Conservation (phyloP, 73 alveolate genomes). For the Stentor coeruleus region DNA sequence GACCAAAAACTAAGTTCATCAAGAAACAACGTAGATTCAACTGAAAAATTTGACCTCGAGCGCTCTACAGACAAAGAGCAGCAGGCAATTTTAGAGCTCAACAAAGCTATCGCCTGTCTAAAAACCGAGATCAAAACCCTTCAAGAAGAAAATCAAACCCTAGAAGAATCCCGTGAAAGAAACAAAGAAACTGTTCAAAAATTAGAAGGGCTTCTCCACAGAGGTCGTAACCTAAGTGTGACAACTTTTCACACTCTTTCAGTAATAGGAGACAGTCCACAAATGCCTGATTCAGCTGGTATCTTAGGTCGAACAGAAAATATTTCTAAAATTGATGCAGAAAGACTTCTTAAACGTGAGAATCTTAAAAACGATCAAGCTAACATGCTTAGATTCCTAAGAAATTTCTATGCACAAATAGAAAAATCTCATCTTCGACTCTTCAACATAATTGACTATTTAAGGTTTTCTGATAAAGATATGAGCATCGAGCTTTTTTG, state of each 20-base stretch:
- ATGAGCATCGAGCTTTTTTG: neutral
- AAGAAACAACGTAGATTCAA: neutral
- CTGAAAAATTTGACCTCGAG: no score
- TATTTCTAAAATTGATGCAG: neutral
- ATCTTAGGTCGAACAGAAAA: no score
- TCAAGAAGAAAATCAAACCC: neutral
- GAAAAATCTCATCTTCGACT: neutral
- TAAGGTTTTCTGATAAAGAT: neutral
- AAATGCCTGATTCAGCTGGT: neutral
- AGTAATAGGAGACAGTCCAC: neutral
- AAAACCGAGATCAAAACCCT: neutral
- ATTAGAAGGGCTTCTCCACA: neutral
- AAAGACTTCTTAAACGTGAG: neutral
- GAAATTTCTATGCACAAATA: neutral
- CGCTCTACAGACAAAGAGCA: neutral
- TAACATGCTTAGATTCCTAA: neutral
- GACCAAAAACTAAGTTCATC: neutral
- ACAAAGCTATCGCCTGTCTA: neutral
- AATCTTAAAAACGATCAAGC: neutral
- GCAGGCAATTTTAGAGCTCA: neutral
- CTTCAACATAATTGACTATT: neutral
- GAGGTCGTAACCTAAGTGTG: no score
- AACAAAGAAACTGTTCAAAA: neutral
- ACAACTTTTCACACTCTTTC: neutral
- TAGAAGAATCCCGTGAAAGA: neutral